Percentiles rank a stretch among this genome's conserved stretches.
Evolutionary conservation across 2,329 filamentous ascomycete species (phyloP).

Genomic region (Eutypa lata): DNA sequence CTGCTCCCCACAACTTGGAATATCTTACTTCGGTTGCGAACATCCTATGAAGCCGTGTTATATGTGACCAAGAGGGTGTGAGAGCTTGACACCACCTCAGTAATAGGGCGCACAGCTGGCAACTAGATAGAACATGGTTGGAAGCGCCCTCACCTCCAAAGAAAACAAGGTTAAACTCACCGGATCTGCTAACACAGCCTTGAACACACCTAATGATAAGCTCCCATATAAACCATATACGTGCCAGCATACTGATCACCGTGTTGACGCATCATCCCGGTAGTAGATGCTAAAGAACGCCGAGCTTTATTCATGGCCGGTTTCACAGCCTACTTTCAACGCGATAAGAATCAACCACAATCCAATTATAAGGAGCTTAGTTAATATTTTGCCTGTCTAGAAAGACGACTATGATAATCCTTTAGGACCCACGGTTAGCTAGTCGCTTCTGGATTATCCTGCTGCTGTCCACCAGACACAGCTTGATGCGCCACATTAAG

Average conservation of each 20-base stretch:
- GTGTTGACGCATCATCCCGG: neutral
- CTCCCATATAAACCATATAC: too few relatives aligned
- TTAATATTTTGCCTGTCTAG: neutral
- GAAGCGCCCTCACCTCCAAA: neutral
- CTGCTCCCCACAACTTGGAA: neutral
- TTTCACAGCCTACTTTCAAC: neutral
- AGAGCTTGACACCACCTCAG: too few relatives aligned
- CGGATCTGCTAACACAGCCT: too few relatives aligned
- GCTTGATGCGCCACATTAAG: neutral
- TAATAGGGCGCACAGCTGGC: too few relatives aligned
- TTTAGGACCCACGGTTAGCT: neutral
- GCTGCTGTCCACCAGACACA: neutral
- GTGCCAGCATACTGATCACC: too few relatives aligned
- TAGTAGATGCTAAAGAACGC: neutral
- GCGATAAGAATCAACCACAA: neutral
- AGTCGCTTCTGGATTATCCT: neutral
- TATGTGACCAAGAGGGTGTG: too few relatives aligned
- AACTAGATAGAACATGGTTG: too few relatives aligned
- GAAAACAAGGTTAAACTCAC: neutral
- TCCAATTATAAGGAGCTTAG: neutral
- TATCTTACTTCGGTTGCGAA: neutral
- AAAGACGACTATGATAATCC: neutral
- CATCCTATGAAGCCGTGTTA: too few relatives aligned
- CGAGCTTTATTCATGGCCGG: neutral
- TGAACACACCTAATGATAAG: too few relatives aligned